Base-by-base conservation (phyloP, 805 yeast genomes). In the Millerozyma acaciae region DNA sequence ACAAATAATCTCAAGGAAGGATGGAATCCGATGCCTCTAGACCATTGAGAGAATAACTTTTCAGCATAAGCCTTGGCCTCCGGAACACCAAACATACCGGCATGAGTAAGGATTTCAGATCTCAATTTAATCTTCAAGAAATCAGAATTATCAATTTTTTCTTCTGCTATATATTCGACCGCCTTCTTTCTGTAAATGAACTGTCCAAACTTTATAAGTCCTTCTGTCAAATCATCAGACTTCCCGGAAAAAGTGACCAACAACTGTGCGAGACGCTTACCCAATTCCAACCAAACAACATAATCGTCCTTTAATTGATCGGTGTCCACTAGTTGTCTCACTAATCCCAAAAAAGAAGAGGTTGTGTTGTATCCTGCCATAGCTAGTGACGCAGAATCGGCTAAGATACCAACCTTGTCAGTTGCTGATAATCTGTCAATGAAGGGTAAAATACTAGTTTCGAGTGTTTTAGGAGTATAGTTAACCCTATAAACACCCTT, bases 281-380 rank as follows among this genome's bases (percentile, higher is more conserved):
- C 52, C 26, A 78, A 59, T 47, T 75, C 79, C 16, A 58, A 52
- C 85, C 86, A 79, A 28, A 75, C 78, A 30, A 69, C 65, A 42
- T 58, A 66, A 23, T 65, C 64, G 4, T 52, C 47, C 38, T 64
- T 70, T 21, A 60, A 36, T 15, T 39, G 46, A 16, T 45, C 37
- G 29, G 51, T 47, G 12, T 60, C 52, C 13, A 60, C 51, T 8
- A 54, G 37, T 5, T 55, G 42, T 33, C 54, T 49, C 12, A 72
- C 49, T 26, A 75, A 55, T 29, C 66, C 55, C 52, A 77, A 61
- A 27, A 75, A 65, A 8, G 71, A 60, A 6, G 67, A 48, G 1
- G 76, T 67, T 15, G 53, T 38, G 3, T 58, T 49, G 8, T 40
- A 30, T 15, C 56, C 48, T 15, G 55, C 40, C 33, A 64, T 62